These are phyloP conservation scores for Raphanus raphanistrum DNA, from an alignment of 345 rosid species.

Conservation along the genomic window DNA sequence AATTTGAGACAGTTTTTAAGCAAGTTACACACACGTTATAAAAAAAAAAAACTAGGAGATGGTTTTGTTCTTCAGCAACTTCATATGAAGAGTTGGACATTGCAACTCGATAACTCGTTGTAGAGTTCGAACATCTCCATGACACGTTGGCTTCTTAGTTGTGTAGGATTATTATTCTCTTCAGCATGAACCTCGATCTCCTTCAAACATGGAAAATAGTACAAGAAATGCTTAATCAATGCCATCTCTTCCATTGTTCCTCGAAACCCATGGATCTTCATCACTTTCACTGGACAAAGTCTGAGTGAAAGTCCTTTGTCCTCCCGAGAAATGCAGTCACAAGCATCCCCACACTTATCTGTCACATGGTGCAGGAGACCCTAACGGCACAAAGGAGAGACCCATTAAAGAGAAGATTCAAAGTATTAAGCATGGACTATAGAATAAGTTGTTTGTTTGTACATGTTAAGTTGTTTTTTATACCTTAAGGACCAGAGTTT, in stretches of 20 bases:
- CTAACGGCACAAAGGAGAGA: background rate
- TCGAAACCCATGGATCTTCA: background rate
- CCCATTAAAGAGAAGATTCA: background rate
- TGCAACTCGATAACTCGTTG: background rate
- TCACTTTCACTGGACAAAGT: background rate
- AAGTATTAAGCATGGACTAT: background rate
- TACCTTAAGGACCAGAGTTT: background rate
- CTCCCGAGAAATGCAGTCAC: background rate
- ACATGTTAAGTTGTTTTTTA: background rate
- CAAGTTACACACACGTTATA: background rate
- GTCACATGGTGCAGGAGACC: slow-evolving; percentile 16
- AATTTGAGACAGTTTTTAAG: background rate
- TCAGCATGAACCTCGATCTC: background rate
- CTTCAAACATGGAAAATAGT: slow-evolving; percentile 6
- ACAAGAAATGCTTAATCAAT: slow-evolving; percentile 6
- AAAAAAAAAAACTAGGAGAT: background rate
- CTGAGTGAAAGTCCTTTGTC: background rate
- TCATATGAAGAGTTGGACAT: background rate
- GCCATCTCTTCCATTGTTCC: background rate
- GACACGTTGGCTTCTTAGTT: background rate
- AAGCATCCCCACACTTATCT: slow-evolving; percentile 12
- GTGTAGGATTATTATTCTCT: background rate
- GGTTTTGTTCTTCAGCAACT: background rate
- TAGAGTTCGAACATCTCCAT: background rate
- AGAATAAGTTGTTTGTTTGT: background rate